Conservation (phyloP, 2,329 filamentous ascomycete genomes). For the Metarhizium robertsii region DNA sequence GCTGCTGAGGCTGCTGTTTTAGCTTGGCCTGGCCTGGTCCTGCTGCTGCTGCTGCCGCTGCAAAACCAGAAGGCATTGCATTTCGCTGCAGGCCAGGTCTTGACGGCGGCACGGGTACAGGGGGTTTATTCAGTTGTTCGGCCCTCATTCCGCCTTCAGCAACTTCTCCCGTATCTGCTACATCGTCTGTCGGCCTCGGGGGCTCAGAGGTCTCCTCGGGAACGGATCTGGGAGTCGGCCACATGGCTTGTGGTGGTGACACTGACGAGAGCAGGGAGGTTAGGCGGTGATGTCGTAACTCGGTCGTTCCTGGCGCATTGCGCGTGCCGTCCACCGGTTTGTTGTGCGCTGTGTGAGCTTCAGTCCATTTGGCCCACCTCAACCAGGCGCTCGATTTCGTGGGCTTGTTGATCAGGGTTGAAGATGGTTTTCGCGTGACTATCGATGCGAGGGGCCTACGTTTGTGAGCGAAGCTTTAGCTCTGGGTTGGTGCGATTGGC, state of each 20-base stretch:
- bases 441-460: neutral
- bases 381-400: neutral
- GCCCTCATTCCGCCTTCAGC: slow-evolving; percentile 22
- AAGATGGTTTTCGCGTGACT: slow-evolving; percentile 1
- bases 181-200: slow-evolving; percentile 22
- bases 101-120: slow-evolving; percentile 6
- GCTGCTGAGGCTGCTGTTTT: slow-evolving; percentile 15
- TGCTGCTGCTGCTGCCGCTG: slow-evolving; percentile 7
- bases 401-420: neutral
- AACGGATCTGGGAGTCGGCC: slow-evolving; percentile 17
- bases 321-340: slow-evolving; percentile 3
- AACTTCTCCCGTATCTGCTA: slow-evolving; percentile 31
- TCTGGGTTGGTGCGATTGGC: neutral
- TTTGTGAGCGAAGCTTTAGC: neutral
- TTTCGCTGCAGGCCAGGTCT: slow-evolving; percentile 14
- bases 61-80: slow-evolving; percentile 15
- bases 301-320: slow-evolving; percentile 8
- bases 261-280: neutral
- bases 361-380: neutral
- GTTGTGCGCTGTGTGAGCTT: neutral
- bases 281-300: slow-evolving; percentile 2
- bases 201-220: slow-evolving; percentile 1
- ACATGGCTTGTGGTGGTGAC: slow-evolving; percentile 27
- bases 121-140: slow-evolving; percentile 25
- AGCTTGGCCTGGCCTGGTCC: slow-evolving; percentile 11